Evolutionary conservation across 495 filamentous ascomycete genomes (phyloP), one percentile per base, ranked within the genome.

Genomic region (Hypoxylon perforatum): DNA sequence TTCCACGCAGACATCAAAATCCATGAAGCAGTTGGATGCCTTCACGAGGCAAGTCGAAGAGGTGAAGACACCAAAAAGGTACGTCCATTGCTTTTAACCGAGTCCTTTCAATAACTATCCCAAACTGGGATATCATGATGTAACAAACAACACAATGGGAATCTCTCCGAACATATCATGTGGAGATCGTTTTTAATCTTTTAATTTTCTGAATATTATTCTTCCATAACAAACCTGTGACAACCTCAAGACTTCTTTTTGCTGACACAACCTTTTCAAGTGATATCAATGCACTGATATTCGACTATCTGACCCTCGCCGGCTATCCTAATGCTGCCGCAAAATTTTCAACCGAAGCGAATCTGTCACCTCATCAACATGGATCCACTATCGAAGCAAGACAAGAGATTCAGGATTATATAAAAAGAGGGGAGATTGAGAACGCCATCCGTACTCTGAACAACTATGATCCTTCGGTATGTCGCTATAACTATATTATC

Each of bases 111-210:
- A 12, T n/a, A 19, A 0, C 38, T n/a, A 21, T 17, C 45, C 52
- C 46, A 50, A 19, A 22, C 25, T 15, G 11, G 74, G 63, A 69
- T 57, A 65, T 76, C 49, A 94, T 95, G 93, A 97, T 97, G 95
- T 51, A 85, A 85, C 75, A 76, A 81, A 82, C 83, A 82, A 88
- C 88, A 94, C 94, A 94, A 94, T 98, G 95, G 95, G 96, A 99
- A 99, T 99, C 95, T 99, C 95, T 99, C 95, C 87, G 91, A 99
- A 81, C 91, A 83, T 76, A 81, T 67, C 75, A 80, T 98, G 95
- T 88, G 88, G 95, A 98, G 91, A 94, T 89, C 74, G 83, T 82
- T 81, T 73, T 74, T 72, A 3, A 28, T 68, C 54, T 66, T 76
- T 63, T 68, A 72, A 91, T 87, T 86, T 79, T 87, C 87, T 92